Percentiles rank a stretch among this genome's conserved stretches.
Evolutionary conservation across 306 rosid species (phyloP).

Genomic region (Cicer yamashitae): DNA sequence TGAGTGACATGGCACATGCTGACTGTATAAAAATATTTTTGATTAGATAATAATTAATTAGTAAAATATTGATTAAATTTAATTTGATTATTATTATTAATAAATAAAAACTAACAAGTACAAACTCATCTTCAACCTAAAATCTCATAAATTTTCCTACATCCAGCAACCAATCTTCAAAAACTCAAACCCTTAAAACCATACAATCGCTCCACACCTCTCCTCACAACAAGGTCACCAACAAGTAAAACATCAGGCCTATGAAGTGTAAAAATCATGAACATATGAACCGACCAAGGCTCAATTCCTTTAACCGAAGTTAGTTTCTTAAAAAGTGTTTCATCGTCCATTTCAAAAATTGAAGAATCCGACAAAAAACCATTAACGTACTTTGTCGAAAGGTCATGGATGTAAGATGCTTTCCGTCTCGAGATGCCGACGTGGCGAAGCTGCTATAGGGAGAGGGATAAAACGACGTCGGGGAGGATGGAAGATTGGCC

Average conservation of each 20-base stretch:
- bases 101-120: too few species aligned
- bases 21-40: too few species aligned
- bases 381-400: constrained; percentile 57
- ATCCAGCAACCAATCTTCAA: too few species aligned
- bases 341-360: constrained; percentile 75
- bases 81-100: too few species aligned
- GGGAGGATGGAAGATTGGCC: constrained; percentile 56
- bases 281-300: constrained; percentile 91
- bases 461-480: constrained; percentile 51
- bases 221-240: constrained; percentile 75
- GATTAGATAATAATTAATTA: too few species aligned
- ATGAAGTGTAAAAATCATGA: constrained; percentile 77
- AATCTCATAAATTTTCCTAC: too few species aligned
- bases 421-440: constrained; percentile 78
- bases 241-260: constrained; percentile 81
- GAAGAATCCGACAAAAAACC: constrained; percentile 63
- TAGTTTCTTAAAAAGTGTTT: constrained; percentile 52
- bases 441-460: constrained; percentile 55
- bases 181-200: constrained; percentile 70
- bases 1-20: too few species aligned
- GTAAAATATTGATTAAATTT: too few species aligned
- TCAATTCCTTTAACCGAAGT: constrained; percentile 79
- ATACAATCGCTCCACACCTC: constrained; percentile 70
- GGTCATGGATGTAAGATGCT: constrained; percentile 73
- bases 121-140: too few species aligned